These are phyloP conservation scores for Aureobasidium leucospermi DNA, from an alignment of 2,329 filamentous ascomycete genomes.

Conservation along the genomic window DNA sequence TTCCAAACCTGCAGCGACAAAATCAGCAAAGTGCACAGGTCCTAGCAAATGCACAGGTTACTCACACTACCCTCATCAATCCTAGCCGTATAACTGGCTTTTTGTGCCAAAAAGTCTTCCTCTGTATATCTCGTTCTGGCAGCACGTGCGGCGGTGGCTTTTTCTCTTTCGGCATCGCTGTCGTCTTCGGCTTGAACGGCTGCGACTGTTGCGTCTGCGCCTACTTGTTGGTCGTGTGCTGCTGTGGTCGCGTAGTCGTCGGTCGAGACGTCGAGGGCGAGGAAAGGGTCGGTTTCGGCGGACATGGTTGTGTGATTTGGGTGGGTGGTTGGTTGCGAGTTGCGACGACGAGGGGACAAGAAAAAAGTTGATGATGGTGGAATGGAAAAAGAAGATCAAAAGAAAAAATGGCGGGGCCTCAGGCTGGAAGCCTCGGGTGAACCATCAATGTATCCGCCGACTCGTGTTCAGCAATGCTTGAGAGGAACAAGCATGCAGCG, in stretches of 20 bases:
- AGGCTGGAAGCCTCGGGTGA: neutral
- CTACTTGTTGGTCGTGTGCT: conserved; percentile 19
- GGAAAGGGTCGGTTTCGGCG: conserved; percentile 18
- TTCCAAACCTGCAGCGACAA: conserved; percentile 10
- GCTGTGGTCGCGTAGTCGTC: conserved; percentile 27
- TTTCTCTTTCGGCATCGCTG: conserved; percentile 10
- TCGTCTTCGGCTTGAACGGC: conserved; percentile 4
- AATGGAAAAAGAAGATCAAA: neutral
- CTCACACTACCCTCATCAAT: conserved; percentile 23
- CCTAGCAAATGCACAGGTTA: neutral
- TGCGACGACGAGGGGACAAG: neutral
- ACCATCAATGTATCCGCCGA: neutral
- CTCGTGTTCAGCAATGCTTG: neutral
- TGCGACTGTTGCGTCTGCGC: neutral
- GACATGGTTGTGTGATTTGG: neutral
- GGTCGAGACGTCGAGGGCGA: conserved; percentile 26
- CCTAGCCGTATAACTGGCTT: conserved; percentile 25
- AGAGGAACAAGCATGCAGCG: too few species aligned
- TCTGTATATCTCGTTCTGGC: conserved; percentile 28
- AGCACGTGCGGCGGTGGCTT: conserved; percentile 15
- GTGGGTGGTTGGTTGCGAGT: neutral
- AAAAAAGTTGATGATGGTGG: neutral
- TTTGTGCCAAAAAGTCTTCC: conserved; percentile 25
- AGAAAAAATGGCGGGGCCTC: neutral
- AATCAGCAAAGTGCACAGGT: neutral